Conservation (phyloP, 306 rosid genomes). For the Crotalaria pallida region DNA sequence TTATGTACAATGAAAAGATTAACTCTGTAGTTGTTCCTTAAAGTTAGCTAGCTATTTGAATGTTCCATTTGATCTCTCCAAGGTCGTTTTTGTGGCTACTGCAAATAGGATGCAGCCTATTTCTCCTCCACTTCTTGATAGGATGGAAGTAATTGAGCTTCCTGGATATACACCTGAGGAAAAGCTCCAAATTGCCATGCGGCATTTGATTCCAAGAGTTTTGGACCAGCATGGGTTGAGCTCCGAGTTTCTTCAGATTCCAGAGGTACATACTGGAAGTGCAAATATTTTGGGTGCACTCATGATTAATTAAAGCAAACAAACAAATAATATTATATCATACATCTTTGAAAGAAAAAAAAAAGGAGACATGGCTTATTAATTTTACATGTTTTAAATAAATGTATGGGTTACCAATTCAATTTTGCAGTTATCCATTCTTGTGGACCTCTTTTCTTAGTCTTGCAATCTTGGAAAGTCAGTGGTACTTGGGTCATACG, state of each 20-base stretch:
- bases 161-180: conserved; percentile 99
- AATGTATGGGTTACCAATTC: neutral
- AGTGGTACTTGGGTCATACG: neutral
- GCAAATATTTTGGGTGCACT: conserved; percentile 4
- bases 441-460: neutral
- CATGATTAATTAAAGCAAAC: neutral
- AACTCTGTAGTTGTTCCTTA: conserved; percentile 47
- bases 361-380: neutral
- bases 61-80: conserved; percentile 96
- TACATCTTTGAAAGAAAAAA: conserved; percentile 1
- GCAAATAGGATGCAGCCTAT: conserved; percentile 94
- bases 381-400: conserved; percentile 1
- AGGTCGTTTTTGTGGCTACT: conserved; percentile 88
- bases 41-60: conserved; percentile 75
- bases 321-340: neutral
- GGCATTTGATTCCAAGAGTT: conserved; percentile 93
- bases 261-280: conserved; percentile 71
- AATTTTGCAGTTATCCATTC: neutral
- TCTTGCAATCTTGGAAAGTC: conserved; percentile 12
- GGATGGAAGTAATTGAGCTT: conserved; percentile 99
- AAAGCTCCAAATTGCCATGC: conserved; percentile 86
- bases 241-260: conserved; percentile 82
- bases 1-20: neutral
- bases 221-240: conserved; percentile 88
- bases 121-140: conserved; percentile 87